Evolutionary conservation across 306 rosid genomes (phyloP).

Genomic region (Medicago ruthenica): DNA sequence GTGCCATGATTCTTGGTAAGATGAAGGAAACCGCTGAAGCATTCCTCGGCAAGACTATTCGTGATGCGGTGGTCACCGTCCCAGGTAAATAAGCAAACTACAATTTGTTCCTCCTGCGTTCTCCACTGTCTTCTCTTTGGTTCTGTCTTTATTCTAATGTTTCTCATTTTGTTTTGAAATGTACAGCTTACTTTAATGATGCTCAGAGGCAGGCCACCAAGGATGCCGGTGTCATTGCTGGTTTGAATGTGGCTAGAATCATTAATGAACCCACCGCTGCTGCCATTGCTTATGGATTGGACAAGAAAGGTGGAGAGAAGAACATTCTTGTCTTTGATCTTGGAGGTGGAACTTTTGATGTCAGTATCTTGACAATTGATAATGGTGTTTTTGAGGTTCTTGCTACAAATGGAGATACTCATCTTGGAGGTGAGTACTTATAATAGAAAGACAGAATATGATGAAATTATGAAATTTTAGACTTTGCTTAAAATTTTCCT

Average conservation of each 20-base stretch:
- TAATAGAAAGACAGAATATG: not conserved
- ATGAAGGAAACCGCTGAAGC: constrained; percentile 99
- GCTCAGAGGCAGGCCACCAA: constrained; percentile 99
- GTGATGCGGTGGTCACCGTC: constrained; percentile 92
- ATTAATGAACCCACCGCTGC: constrained; percentile 99
- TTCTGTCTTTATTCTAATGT: not conserved
- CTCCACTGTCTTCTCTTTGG: not conserved
- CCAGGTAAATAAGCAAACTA: constrained; percentile 63
- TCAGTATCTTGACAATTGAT: constrained; percentile 97
- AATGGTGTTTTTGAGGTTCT: constrained; percentile 98
- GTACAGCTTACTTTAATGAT: constrained; percentile 92
- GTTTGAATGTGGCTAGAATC: constrained; percentile 95
- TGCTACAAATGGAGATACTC: constrained; percentile 96
- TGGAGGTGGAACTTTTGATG: constrained; percentile 99
- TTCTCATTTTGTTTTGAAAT: constrained; percentile 28
- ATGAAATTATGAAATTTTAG: not conserved
- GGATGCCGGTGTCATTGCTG: constrained; percentile 97
- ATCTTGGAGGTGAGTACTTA: constrained; percentile 83
- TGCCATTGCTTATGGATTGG: constrained; percentile 96
- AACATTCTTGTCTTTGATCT: constrained; percentile 97
- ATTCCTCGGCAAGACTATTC: constrained; percentile 92
- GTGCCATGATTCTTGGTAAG: constrained; percentile 85
- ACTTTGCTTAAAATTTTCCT: not conserved
- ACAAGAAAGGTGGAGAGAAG: constrained; percentile 98
- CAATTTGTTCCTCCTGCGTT: not conserved